Conservation (phyloP, 2,329 filamentous ascomycete species). For the Aspergillus vadensis region DNA sequence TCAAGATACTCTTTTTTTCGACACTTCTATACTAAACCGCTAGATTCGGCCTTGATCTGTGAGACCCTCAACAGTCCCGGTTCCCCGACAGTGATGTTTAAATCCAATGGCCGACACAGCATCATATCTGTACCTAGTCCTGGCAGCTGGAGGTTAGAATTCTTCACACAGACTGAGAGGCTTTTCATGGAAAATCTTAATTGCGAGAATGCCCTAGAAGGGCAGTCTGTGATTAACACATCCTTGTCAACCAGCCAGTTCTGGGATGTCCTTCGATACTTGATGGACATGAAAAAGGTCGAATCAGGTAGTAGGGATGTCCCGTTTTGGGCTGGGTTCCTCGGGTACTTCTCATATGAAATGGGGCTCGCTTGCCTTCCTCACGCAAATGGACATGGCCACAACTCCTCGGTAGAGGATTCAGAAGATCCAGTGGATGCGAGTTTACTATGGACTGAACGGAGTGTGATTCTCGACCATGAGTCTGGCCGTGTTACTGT, state of each 20-base stretch:
- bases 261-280: conserved; percentile 39
- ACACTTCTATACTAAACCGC: conserved; percentile 22
- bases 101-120: conserved; percentile 48
- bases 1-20: conserved; percentile 30
- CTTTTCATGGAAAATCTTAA: conserved; percentile 28
- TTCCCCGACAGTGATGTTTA: conserved; percentile 38
- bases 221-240: conserved; percentile 16
- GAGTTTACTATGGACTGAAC: conserved; percentile 73
- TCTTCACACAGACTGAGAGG: conserved; percentile 27
- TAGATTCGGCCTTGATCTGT: conserved; percentile 37
- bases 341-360: conserved; percentile 85
- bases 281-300: conserved; percentile 46
- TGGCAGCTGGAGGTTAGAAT: conserved; percentile 42
- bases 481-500: conserved; percentile 61
- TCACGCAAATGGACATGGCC: conserved; percentile 47
- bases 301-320: conserved; percentile 35
- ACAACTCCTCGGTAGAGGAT: conserved; percentile 16
- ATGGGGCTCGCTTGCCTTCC: conserved; percentile 65
- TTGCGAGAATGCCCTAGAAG: background rate
- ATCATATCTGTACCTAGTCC: conserved; percentile 40
- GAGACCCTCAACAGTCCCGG: conserved; percentile 37
- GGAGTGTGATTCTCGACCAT: conserved; percentile 78
- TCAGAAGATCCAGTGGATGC: conserved; percentile 63
- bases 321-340: conserved; percentile 78
- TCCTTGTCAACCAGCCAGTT: conserved; percentile 29